These are phyloP conservation scores for Phytophthora sansomeana DNA, from an alignment of 352 stramenopile genomes.

Conservation along the genomic window DNA sequence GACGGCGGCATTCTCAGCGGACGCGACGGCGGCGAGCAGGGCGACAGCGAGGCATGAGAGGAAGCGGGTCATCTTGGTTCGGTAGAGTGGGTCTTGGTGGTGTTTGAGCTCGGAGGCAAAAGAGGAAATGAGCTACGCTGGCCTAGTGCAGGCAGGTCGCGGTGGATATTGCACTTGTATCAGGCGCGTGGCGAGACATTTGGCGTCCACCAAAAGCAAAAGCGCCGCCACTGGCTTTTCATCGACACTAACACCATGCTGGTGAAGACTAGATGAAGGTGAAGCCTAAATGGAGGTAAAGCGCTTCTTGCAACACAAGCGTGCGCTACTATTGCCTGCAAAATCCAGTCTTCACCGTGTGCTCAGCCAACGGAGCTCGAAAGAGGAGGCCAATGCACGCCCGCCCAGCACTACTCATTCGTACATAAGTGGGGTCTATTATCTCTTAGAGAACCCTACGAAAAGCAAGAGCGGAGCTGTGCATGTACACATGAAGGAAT, in stretches of 20 bases:
- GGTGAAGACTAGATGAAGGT: too few species aligned
- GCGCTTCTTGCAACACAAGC: background rate
- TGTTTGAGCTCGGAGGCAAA: conserved; percentile 23
- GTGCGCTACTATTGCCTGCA: background rate
- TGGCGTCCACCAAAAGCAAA: conserved; percentile 13
- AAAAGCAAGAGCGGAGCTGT: too few species aligned
- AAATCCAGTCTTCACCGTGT: conserved; percentile 4
- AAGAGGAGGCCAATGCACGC: background rate
- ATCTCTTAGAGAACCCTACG: too few species aligned
- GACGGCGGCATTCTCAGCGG: conserved; percentile 6
- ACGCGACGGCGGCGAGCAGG: conserved; percentile 9
- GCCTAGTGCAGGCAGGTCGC: background rate
- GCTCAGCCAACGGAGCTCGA: too few species aligned
- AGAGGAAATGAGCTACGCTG: conserved; percentile 19
- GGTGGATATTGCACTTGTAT: conserved; percentile 9
- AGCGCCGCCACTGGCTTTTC: background rate
- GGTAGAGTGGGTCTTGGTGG: conserved; percentile 5
- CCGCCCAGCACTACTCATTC: too few species aligned
- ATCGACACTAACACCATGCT: too few species aligned
- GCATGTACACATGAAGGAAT: too few species aligned
- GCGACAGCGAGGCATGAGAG: conserved; percentile 29
- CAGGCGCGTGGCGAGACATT: conserved; percentile 20
- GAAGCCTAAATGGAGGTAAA: too few species aligned
- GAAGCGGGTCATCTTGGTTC: conserved; percentile 34
- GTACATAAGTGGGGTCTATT: too few species aligned